Evolutionary conservation across 2,329 filamentous ascomycete species (phyloP), one percentile per base, ranked within the genome.

Genomic region (Canariomyces notabilis): DNA sequence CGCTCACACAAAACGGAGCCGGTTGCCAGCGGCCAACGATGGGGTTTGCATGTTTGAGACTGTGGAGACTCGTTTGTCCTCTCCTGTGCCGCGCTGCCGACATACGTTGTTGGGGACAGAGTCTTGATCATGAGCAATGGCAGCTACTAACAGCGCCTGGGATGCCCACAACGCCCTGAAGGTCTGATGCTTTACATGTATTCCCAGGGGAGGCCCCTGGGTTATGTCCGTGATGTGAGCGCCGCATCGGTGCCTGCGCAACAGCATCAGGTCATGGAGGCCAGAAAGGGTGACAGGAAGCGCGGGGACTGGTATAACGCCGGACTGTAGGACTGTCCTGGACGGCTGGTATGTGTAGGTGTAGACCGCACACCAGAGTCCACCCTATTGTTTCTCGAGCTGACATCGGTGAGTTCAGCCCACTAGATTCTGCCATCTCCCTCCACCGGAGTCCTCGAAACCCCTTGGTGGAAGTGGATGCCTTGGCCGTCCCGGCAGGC

Each of bases 191-290:
- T 21, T 15, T 29, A 3, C 2, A 26, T 19, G 14, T 7, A 18
- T 29, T n/a, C 22, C n/a, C 21, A 29, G 33, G 34, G 31, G 20
- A 45, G 44, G 36, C 35, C 37, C 42, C 40, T 47, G 43, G 41
- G 39, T 29, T 23, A 29, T 22, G 9, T 48, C 36, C 42, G 46
- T 39, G 46, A 42, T 46, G 42, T 39, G 36, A 40, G 45, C 36
- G 43, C 39, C 22, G 37, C 31, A 26, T 45, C n/a, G 49, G 37
- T 18, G 8, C 42, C 42, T 51, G 51, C 42, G 50, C 45, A 48
- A 40, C 49, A 38, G 41, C 46, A 37, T 49, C 44, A 50, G 41
- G 37, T 48, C 41, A 54, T 56, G 51, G 54, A 54, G 42, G 49
- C 53, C 46, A 47, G 53, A 9, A 32, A 26, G 21, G 45, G 40